These are phyloP conservation scores for Capsella bursapastoris DNA, from an alignment of 345 rosid genomes.

Conservation along the genomic window DNA sequence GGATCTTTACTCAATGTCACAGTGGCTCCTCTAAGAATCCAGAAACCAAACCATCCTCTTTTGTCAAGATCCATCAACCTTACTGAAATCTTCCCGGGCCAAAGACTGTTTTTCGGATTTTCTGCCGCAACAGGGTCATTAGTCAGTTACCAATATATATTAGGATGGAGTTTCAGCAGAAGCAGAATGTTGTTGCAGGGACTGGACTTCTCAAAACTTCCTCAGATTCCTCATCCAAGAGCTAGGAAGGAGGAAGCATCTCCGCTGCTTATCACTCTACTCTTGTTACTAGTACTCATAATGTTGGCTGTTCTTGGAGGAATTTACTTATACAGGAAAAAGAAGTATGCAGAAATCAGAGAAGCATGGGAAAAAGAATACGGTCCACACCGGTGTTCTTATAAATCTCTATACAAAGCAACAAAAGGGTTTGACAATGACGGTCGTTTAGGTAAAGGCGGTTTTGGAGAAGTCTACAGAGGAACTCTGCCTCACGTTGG, in stretches of 20 bases:
- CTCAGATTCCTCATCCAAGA: conserved; percentile 49
- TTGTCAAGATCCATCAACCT: conserved; percentile 52
- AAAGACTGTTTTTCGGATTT: conserved; percentile 54
- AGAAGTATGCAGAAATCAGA: conserved; percentile 55
- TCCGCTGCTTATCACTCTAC: conserved; percentile 33
- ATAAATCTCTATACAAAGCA: conserved; percentile 58
- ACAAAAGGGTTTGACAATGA: conserved; percentile 59
- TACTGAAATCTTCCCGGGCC: conserved; percentile 46
- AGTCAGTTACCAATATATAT: conserved; percentile 51
- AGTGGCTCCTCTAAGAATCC: conserved; percentile 45
- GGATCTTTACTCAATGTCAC: conserved; percentile 50
- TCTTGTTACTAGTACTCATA: conserved; percentile 23
- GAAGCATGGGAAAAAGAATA: conserved; percentile 69
- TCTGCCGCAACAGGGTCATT: conserved; percentile 57
- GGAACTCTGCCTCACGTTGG: conserved; percentile 48
- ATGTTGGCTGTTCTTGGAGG: conserved; percentile 27
- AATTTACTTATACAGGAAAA: conserved; percentile 40
- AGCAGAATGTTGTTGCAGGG: conserved; percentile 45
- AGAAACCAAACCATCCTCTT: conserved; percentile 55
- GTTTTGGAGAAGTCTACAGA: conserved; percentile 63
- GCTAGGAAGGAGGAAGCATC: conserved; percentile 12
- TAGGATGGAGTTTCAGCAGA: conserved; percentile 70
- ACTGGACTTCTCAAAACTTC: conserved; percentile 53
- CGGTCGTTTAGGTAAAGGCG: conserved; percentile 59
- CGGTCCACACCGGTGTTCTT: conserved; percentile 60